A percentile compares a stretch with the other conserved stretches of the same genome.
These are phyloP conservation scores for Podila clonocystis DNA, from an alignment of 192 early-diverging fungal species.

Conservation along the genomic window DNA sequence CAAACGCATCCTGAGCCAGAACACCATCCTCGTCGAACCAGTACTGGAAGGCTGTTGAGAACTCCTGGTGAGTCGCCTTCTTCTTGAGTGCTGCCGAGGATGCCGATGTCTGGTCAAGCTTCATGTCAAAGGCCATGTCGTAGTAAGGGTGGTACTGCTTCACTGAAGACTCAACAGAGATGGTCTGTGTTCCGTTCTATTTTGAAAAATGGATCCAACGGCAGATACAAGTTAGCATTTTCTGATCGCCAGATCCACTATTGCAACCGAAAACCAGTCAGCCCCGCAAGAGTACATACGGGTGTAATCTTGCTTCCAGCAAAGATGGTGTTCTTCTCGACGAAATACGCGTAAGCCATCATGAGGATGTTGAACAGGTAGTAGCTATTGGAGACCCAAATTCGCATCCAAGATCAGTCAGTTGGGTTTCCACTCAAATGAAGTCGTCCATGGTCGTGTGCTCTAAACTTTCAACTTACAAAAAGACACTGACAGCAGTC, in stretches of 20 bases:
- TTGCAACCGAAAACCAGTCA: not conserved
- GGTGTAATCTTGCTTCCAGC: conserved; percentile 63
- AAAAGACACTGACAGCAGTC: conserved; percentile 65
- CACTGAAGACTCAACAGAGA: conserved; percentile 62
- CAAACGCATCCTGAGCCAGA: conserved; percentile 62
- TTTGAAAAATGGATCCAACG: too few relatives aligned
- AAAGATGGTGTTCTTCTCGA: conserved; percentile 77
- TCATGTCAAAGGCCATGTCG: conserved; percentile 61
- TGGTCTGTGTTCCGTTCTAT: conserved; percentile 57
- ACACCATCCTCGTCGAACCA: conserved; percentile 79
- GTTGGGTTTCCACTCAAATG: not conserved
- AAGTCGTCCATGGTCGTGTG: not conserved
- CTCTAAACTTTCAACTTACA: conserved; percentile 46
- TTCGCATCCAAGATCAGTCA: too few relatives aligned
- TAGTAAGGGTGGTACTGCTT: conserved; percentile 63
- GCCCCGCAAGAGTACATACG: conserved; percentile 1
- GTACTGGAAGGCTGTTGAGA: conserved; percentile 62
- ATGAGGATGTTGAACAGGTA: conserved; percentile 59
- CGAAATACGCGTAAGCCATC: conserved; percentile 64
- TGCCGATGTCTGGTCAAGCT: not conserved
- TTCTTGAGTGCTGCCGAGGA: conserved; percentile 16
- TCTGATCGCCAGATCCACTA: not conserved
- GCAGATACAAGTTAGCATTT: too few relatives aligned
- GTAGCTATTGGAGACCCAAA: conserved; percentile 27
- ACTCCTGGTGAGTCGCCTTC: conserved; percentile 60